phyloP scores from a whole-genome alignment of 805 yeast species.

The Torulaspora delbrueckii region DNA sequence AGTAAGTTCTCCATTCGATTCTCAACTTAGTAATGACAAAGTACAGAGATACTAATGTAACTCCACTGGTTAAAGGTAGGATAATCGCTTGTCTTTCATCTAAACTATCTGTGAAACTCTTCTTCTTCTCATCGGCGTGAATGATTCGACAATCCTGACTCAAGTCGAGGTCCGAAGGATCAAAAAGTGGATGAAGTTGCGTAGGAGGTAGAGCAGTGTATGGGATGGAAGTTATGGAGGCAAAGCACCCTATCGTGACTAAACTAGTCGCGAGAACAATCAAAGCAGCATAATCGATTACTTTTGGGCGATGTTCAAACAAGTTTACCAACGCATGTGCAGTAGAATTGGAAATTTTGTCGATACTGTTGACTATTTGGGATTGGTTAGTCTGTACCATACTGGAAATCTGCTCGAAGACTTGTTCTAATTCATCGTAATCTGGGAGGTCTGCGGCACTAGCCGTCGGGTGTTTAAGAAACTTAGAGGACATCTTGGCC shows the following conservation, averaged over 20 bases:
- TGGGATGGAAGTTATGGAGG: constrained; percentile 33
- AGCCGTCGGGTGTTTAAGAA: background rate
- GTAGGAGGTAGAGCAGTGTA: constrained; percentile 35
- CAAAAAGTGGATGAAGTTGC: constrained; percentile 38
- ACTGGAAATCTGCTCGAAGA: constrained; percentile 8
- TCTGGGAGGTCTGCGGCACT: background rate
- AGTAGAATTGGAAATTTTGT: constrained; percentile 5
- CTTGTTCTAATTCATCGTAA: constrained; percentile 9
- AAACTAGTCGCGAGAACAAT: constrained; percentile 19
- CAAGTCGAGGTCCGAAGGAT: constrained; percentile 39
- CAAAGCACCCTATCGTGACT: constrained; percentile 35
- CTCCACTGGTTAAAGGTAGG: constrained; percentile 45
- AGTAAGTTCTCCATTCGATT: constrained; percentile 27
- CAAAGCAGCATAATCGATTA: constrained; percentile 6
- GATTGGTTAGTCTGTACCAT: constrained; percentile 6
- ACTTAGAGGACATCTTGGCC: constrained; percentile 2
- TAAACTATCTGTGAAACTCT: constrained; percentile 8
- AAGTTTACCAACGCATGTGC: constrained; percentile 9
- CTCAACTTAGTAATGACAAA: constrained; percentile 16
- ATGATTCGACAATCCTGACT: constrained; percentile 18
- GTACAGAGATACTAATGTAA: constrained; percentile 16
- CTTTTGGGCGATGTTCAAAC: constrained; percentile 3
- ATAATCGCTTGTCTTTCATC: constrained; percentile 35
- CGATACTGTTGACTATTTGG: background rate
- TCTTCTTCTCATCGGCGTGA: constrained; percentile 17